Percentiles rank a stretch among this genome's conserved stretches.
phyloP scores from a whole-genome alignment of 345 rosid genomes.

The Gossypium herbaceum region DNA sequence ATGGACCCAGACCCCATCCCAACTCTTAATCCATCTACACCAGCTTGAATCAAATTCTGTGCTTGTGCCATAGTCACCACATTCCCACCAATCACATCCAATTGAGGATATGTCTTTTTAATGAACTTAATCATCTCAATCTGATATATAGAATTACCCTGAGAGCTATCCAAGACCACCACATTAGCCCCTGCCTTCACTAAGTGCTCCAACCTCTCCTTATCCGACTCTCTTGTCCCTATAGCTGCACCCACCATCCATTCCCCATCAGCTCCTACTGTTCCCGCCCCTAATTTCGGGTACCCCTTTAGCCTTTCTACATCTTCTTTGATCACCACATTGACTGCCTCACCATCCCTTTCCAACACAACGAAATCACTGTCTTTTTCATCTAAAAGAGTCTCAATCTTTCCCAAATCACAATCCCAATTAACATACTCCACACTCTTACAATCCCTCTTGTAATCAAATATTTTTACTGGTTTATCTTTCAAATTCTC shows the following conservation, averaged over 20 bases:
- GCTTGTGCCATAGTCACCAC: conserved; percentile 86
- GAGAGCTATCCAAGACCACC: conserved; percentile 84
- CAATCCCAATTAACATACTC: conserved; percentile 48
- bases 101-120: conserved; percentile 57
- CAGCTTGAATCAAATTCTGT: conserved; percentile 74
- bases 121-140: conserved; percentile 80
- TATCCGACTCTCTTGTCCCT: conserved; percentile 78
- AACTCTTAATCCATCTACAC: conserved; percentile 80
- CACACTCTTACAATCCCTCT: conserved; percentile 40
- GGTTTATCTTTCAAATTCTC: conserved; percentile 42
- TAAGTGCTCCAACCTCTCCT: conserved; percentile 72
- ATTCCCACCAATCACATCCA: conserved; percentile 91
- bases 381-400: conserved; percentile 37
- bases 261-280: conserved; percentile 64
- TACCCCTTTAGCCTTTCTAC: conserved; percentile 66
- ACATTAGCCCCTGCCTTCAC: conserved; percentile 67
- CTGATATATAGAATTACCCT: conserved; percentile 84
- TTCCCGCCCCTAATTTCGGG: conserved; percentile 64
- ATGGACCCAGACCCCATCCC: conserved; percentile 98
- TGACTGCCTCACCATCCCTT: conserved; percentile 58
- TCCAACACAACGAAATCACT: conserved; percentile 53
- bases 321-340: conserved; percentile 62
- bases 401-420: conserved; percentile 51
- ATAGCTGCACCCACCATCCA: conserved; percentile 94
- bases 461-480: conserved; percentile 50